Percentiles rank a stretch among this genome's conserved stretches.
These are phyloP conservation scores for Rhododendron kiyosumense DNA, from an alignment of 148 eudicot species.

Conservation along the genomic window DNA sequence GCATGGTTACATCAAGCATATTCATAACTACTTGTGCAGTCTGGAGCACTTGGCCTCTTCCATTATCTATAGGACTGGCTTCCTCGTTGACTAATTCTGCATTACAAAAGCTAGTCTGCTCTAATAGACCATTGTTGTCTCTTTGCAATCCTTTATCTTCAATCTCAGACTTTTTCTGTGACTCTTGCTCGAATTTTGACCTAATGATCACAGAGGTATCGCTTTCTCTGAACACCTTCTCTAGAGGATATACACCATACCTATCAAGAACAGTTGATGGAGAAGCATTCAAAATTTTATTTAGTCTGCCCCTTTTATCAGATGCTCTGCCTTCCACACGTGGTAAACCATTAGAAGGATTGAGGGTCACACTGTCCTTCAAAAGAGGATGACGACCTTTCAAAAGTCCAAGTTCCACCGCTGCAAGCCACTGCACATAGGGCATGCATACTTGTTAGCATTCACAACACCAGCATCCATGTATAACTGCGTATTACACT, in stretches of 20 bases:
- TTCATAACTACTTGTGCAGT: constrained; percentile 79
- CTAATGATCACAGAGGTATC: constrained; percentile 15
- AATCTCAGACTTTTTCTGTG: constrained; percentile 13
- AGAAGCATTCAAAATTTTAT: constrained; percentile 26
- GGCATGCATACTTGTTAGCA: constrained; percentile 11
- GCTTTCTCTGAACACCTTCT: constrained; percentile 23
- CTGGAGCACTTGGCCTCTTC: constrained; percentile 65
- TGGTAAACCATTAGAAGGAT: constrained; percentile 61
- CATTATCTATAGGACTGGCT: constrained; percentile 34
- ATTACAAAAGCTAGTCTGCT: constrained; percentile 26
- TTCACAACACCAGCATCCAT: constrained; percentile 2
- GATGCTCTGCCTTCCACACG: constrained; percentile 38
- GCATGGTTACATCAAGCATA: constrained; percentile 88
- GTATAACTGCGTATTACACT: not conserved
- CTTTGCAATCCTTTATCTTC: constrained; percentile 22
- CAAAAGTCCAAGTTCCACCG: constrained; percentile 90
- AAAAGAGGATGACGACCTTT: constrained; percentile 96
- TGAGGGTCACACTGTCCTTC: constrained; percentile 67
- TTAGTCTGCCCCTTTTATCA: constrained; percentile 20
- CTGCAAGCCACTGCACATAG: constrained; percentile 81
- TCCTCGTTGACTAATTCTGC: constrained; percentile 25
- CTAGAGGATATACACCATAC: constrained; percentile 18
- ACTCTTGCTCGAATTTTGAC: constrained; percentile 21
- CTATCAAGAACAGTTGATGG: constrained; percentile 26
- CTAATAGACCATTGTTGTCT: constrained; percentile 14